Conservation (phyloP, 352 stramenopile species). For the Thraustotheca clavata region DNA sequence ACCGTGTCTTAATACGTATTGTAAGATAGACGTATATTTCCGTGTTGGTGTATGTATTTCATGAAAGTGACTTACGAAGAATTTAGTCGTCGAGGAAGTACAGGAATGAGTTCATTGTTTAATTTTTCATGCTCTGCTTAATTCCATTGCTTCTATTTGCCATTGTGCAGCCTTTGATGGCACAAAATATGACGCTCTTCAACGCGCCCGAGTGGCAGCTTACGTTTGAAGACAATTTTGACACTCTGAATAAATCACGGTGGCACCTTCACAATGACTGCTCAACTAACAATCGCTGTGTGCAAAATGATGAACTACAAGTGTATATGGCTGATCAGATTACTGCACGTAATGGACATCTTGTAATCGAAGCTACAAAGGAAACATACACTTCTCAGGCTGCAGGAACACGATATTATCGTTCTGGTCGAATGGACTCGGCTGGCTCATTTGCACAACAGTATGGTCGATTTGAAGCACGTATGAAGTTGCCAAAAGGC, state of each 20-base stretch:
- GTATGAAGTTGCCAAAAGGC: conserved; percentile 24
- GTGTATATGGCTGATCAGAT: conserved; percentile 7
- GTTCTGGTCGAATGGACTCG: conserved; percentile 26
- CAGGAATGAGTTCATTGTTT: too few relatives aligned
- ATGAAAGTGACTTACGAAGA: too few relatives aligned
- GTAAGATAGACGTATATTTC: too few relatives aligned
- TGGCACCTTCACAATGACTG: neutral
- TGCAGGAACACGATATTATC: conserved; percentile 10
- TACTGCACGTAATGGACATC: neutral
- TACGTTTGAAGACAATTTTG: conserved; percentile 18
- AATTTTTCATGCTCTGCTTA: too few relatives aligned
- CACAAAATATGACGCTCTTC: too few relatives aligned
- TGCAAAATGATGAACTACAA: conserved; percentile 14
- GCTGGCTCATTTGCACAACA: conserved; percentile 23
- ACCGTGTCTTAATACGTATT: too few relatives aligned
- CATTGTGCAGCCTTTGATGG: too few relatives aligned
- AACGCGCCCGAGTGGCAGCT: conserved; percentile 2
- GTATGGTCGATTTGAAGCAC: conserved; percentile 25
- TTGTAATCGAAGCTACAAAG: conserved; percentile 1
- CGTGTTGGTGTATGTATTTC: too few relatives aligned
- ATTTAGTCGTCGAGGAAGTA: too few relatives aligned
- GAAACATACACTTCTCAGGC: neutral
- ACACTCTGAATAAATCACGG: neutral
- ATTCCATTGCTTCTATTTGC: too few relatives aligned
- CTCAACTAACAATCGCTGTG: neutral